Evolutionary conservation across 1,284 basidiomycete genomes (phyloP), one percentile per base, ranked within the genome.

Genomic region (Microbotryum scabiosae): DNA sequence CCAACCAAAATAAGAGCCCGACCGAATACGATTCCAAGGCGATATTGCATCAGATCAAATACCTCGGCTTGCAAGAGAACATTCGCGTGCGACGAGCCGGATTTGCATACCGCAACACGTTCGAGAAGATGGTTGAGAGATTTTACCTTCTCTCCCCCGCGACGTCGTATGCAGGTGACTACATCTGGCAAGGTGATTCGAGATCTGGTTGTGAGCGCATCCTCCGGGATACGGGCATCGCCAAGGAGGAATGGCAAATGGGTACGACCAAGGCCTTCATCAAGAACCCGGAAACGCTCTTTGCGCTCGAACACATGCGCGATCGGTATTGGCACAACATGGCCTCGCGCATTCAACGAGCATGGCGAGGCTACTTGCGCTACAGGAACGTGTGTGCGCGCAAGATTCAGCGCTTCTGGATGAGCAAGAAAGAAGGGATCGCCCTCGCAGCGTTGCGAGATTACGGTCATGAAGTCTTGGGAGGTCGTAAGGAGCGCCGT

Each of bases 301-400:
- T 99, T 75, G 96, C 94, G 23, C 80, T 99, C 58, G 94, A 99
- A 78, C 93, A 91, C 23, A 97, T 98, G 90, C 86, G 94, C 57
- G 96, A 98, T 74, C 84, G 88, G 61, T 99, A 98, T 77, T 99
- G 96, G 96, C 96, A 99, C 77, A 97, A 97, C 74, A 99, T 98
- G 94, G 94, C 94, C 0, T 84, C 79, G 47, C 86, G 94, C 54
- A 99, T 99, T 58, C 96, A 99, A 76, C 85, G 94, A 45, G 92
- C 92, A 5, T 99, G 86, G 84, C 82, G 94, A 63, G 94, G 96
- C 74, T 97, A 94, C 74, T 82, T 94, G 80, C 84, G 94, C 23
- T 91, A 96, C 78, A 91, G 90, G 77, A 83, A 93, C 69, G 96
- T 97, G 74, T 94, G 91, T 69, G 96, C 96, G 10, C 83, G 83